Percentiles rank a stretch among this genome's conserved stretches.
phyloP scores from a whole-genome alignment of 495 filamentous ascomycete genomes.

The Barbatosphaeria neglecta region DNA sequence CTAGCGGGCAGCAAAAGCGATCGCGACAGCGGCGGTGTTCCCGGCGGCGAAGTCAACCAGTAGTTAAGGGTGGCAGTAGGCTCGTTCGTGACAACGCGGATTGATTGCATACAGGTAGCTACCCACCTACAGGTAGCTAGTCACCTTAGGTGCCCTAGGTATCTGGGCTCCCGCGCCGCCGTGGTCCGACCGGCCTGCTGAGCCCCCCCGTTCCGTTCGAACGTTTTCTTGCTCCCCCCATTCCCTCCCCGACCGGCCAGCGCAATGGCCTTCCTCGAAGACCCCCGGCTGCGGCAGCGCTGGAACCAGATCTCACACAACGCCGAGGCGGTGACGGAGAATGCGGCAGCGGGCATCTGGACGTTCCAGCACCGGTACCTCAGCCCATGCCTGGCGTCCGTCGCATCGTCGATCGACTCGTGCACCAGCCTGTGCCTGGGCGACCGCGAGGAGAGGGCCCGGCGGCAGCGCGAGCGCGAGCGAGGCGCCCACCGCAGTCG shows the following conservation, averaged over 20 bases:
- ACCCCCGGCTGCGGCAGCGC: conserved; percentile 86
- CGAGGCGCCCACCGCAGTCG: conserved; percentile 42
- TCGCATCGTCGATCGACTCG: conserved; percentile 52
- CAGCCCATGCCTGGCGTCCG: conserved; percentile 60
- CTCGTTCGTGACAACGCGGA: no score
- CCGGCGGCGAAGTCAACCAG: no score
- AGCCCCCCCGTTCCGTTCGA: no score
- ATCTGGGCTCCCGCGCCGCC: no score
- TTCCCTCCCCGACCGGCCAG: neutral
- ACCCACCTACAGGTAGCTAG: no score
- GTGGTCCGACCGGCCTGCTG: no score
- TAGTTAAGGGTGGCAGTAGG: no score
- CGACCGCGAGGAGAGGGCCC: conserved; percentile 58
- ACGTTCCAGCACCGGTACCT: conserved; percentile 78
- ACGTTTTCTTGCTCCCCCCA: no score
- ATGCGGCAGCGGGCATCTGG: conserved; percentile 79
- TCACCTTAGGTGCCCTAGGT: no score
- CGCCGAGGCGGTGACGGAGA: conserved; percentile 84
- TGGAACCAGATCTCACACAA: conserved; percentile 90
- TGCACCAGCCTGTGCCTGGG: conserved; percentile 66
- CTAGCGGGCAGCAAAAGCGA: no score
- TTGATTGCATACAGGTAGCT: no score
- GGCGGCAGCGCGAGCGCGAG: conserved; percentile 47
- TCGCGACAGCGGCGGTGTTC: no score
- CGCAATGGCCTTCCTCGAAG: conserved; percentile 52